A percentile compares a stretch with the other conserved stretches of the same genome.
Conservation (phyloP, 331 rosid genomes). For the Acacia concinna region DNA sequence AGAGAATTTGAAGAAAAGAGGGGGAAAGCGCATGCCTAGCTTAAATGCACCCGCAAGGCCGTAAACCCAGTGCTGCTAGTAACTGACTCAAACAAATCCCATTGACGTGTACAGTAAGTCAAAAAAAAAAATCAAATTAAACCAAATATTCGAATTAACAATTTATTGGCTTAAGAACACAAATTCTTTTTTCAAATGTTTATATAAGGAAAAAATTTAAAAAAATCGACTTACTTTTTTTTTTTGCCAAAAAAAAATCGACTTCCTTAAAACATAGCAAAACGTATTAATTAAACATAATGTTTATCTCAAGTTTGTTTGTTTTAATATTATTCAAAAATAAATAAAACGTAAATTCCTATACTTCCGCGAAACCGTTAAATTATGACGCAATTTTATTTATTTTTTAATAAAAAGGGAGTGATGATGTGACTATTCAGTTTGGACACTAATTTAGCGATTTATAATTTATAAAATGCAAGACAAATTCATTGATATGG, state of each 20-base stretch:
- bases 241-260: too few relatives aligned
- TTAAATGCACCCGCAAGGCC: background rate
- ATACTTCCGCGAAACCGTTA: too few relatives aligned
- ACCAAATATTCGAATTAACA: background rate
- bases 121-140: background rate
- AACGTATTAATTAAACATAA: too few relatives aligned
- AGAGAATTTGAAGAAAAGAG: constrained; percentile 25
- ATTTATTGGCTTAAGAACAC: too few relatives aligned
- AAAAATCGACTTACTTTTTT: too few relatives aligned
- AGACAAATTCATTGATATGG: background rate
- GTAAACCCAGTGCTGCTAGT: background rate
- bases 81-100: constrained; percentile 12
- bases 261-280: too few relatives aligned
- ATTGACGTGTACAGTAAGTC: background rate
- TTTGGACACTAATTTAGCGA: background rate
- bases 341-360: too few relatives aligned
- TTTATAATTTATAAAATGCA: background rate
- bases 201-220: too few relatives aligned
- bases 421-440: background rate
- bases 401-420: too few relatives aligned
- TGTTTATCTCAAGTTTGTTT: too few relatives aligned
- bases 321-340: background rate
- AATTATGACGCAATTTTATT: too few relatives aligned
- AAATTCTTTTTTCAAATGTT: too few relatives aligned
- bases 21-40: constrained; percentile 15